Conservation (phyloP, 441 rosid species). For the Pelargonium myrrhifolium region DNA sequence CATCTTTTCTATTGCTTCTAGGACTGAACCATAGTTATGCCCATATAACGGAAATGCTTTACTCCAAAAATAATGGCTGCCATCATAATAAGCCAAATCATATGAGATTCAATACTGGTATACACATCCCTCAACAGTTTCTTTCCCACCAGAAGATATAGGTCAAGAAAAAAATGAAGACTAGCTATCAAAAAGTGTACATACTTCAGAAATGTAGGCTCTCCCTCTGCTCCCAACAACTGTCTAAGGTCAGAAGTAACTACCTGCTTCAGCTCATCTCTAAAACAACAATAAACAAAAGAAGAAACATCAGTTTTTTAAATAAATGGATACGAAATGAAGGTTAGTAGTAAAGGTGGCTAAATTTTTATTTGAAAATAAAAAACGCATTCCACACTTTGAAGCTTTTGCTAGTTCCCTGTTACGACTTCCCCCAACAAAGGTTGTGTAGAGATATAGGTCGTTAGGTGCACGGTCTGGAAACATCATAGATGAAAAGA, state of each 20-base stretch:
- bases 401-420: slow-evolving; percentile 80
- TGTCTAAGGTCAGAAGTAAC: slow-evolving; percentile 80
- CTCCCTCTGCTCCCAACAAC: slow-evolving; percentile 80
- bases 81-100: slow-evolving; percentile 16
- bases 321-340: not conserved
- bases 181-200: slow-evolving; percentile 11
- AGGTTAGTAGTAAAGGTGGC: not conserved
- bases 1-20: slow-evolving; percentile 67
- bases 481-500: slow-evolving; percentile 96
- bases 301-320: not conserved
- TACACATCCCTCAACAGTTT: not conserved
- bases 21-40: slow-evolving; percentile 49
- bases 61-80: slow-evolving; percentile 88
- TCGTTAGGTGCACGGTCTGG: slow-evolving; percentile 82
- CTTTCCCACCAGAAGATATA: slow-evolving; percentile 6
- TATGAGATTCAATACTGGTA: slow-evolving; percentile 10
- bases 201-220: slow-evolving; percentile 79
- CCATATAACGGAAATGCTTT: slow-evolving; percentile 83
- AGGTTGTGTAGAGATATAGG: slow-evolving; percentile 73
- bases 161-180: not conserved
- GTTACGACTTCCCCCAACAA: slow-evolving; percentile 90
- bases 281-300: slow-evolving; percentile 22
- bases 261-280: slow-evolving; percentile 69
- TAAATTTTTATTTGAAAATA: not conserved
- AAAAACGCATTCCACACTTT: slow-evolving; percentile 35